These are phyloP conservation scores for Arthrobotrys sinensis DNA, from an alignment of 2,329 filamentous ascomycete species.

Conservation along the genomic window DNA sequence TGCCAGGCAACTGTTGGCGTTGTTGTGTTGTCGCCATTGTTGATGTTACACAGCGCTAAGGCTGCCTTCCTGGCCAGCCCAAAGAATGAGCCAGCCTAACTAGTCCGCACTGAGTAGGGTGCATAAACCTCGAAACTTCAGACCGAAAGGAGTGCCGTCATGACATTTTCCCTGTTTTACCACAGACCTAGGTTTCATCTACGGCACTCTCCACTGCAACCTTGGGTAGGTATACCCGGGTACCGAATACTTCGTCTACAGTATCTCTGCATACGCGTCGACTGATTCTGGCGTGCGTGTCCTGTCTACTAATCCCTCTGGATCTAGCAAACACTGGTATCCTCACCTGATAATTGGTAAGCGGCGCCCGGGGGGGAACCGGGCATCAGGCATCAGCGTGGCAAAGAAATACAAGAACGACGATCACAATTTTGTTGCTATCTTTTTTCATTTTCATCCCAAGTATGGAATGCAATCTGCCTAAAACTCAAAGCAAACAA, in stretches of 20 bases:
- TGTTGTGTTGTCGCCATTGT: conserved; percentile 36
- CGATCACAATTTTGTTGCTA: conserved; percentile 5
- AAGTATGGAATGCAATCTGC: conserved; percentile 14
- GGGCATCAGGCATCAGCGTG: conserved; percentile 37
- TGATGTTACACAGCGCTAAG: conserved; percentile 53
- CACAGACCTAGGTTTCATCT: conserved; percentile 10
- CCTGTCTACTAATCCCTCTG: not conserved
- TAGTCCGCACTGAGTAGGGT: conserved; percentile 31
- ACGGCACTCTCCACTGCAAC: conserved; percentile 3
- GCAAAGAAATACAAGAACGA: conserved; percentile 36
- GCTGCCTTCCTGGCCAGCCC: not conserved
- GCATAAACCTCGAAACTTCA: conserved; percentile 15
- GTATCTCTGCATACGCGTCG: conserved; percentile 1
- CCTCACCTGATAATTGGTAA: conserved; percentile 27
- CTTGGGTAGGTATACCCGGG: not conserved
- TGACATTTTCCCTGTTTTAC: conserved; percentile 18
- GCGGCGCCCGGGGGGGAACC: not conserved
- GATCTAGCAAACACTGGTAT: not conserved
- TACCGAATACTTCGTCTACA: conserved; percentile 7
- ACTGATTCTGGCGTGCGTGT: conserved; percentile 34
- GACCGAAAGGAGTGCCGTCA: conserved; percentile 5
- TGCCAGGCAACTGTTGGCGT: conserved; percentile 8
- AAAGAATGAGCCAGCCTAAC: not conserved
- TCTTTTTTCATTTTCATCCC: not conserved
- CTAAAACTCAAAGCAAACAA: conserved; percentile 13